These are phyloP conservation scores for Aspergillus homomorphus DNA, from an alignment of 495 filamentous ascomycete genomes.

Conservation along the genomic window DNA sequence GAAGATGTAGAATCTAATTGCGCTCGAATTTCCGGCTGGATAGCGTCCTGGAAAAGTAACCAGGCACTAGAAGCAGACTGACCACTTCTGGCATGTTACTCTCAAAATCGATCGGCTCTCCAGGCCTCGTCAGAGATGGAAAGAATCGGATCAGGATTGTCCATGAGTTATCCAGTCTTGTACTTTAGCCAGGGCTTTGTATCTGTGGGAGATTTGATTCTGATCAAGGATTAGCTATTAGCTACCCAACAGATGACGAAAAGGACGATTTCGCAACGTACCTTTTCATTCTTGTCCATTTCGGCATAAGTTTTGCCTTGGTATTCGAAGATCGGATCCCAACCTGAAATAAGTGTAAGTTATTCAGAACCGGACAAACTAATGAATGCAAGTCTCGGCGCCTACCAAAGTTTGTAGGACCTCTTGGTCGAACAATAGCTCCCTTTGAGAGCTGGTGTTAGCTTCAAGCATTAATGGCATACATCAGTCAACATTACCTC, in stretches of 20 bases:
- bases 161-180: conserved; percentile 72
- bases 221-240: conserved; percentile 24
- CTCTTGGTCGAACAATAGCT: conserved; percentile 43
- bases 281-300: conserved; percentile 87
- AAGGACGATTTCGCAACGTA: conserved; percentile 15
- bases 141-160: conserved; percentile 19
- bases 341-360: conserved; percentile 51
- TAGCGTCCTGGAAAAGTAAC: conserved; percentile 75
- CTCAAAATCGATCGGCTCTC: conserved; percentile 16
- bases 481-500: conserved; percentile 28
- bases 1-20: conserved; percentile 87
- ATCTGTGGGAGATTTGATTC: conserved; percentile 90
- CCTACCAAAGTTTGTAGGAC: conserved; percentile 80
- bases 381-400: conserved; percentile 15
- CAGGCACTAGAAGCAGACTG: conserved; percentile 27
- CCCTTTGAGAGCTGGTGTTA: conserved; percentile 36
- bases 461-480: background rate
- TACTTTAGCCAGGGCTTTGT: conserved; percentile 78
- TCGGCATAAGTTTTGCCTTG: conserved; percentile 94
- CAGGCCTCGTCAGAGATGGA: background rate
- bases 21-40: conserved; percentile 77
- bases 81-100: conserved; percentile 13
- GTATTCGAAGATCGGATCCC: conserved; percentile 97
- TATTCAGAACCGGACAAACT: background rate
- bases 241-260: background rate